Evolutionary conservation across 805 yeast genomes (phyloP).

Genomic region (Nakazawaea ambrosiae): DNA sequence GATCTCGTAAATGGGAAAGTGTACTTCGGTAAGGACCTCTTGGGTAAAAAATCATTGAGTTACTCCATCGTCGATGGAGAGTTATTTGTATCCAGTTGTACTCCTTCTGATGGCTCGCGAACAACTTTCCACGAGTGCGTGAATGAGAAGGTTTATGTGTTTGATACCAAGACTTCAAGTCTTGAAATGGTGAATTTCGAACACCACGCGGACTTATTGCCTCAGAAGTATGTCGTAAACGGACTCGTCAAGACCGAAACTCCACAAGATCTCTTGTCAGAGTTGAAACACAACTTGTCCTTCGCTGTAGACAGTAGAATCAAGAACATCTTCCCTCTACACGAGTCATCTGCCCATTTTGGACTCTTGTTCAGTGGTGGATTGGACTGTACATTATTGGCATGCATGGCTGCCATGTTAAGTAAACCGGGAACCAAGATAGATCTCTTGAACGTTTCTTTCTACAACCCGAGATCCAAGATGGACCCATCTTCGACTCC

Average conservation of each 20-base stretch:
- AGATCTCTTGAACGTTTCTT: slow-evolving; percentile 88
- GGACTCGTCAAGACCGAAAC: slow-evolving; percentile 1
- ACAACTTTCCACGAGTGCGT: slow-evolving; percentile 44
- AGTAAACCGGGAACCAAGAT: slow-evolving; percentile 30
- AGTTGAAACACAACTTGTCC: slow-evolving; percentile 24
- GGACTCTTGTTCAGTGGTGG: slow-evolving; percentile 91
- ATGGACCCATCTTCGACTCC: slow-evolving; percentile 63
- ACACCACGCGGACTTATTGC: slow-evolving; percentile 8
- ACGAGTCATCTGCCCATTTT: slow-evolving; percentile 28
- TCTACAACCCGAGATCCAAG: slow-evolving; percentile 79
- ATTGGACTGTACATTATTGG: slow-evolving; percentile 81
- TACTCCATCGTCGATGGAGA: slow-evolving; percentile 28
- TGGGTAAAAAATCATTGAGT: slow-evolving; percentile 77
- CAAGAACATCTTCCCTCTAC: slow-evolving; percentile 53
- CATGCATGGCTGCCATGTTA: slow-evolving; percentile 39
- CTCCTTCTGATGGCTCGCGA: slow-evolving; percentile 23
- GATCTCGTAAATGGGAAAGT: slow-evolving; percentile 35
- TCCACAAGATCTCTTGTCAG: slow-evolving; percentile 5
- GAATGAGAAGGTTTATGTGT: slow-evolving; percentile 42
- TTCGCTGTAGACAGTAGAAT: slow-evolving; percentile 43
- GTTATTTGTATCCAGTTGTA: slow-evolving; percentile 41
- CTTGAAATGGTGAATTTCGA: not conserved
- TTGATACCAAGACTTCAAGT: slow-evolving; percentile 20
- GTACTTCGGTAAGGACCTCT: slow-evolving; percentile 76
- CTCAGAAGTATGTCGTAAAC: slow-evolving; percentile 14